Conservation (phyloP, 495 filamentous ascomycete genomes). For the Glonium stellatum region DNA sequence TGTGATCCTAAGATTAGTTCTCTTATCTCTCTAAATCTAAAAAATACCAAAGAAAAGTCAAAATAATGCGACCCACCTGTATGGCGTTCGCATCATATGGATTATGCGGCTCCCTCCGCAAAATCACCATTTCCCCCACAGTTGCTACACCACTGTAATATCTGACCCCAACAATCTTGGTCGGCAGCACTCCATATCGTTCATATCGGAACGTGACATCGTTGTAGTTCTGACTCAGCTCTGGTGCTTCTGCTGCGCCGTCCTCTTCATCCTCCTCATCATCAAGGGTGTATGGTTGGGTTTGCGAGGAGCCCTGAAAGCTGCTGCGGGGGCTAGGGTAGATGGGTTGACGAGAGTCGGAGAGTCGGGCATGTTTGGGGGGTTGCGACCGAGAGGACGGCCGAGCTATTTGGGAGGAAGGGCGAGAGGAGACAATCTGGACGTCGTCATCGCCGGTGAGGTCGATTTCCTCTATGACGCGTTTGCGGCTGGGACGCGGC, state of each 20-base stretch:
- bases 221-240: constrained; percentile 13
- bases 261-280: constrained; percentile 24
- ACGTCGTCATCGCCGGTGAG: constrained; percentile 19
- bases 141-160: constrained; percentile 71
- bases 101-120: constrained; percentile 65
- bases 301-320: constrained; percentile 13
- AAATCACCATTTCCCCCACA: constrained; percentile 61
- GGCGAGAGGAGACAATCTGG: background rate
- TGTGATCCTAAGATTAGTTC: constrained; percentile 60
- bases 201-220: constrained; percentile 7
- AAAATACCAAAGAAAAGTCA: background rate
- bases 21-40: constrained; percentile 50
- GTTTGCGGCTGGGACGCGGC: constrained; percentile 13
- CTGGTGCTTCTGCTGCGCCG: constrained; percentile 17
- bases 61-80: background rate
- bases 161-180: constrained; percentile 73
- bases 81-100: constrained; percentile 24
- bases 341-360: background rate
- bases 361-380: constrained; percentile 14
- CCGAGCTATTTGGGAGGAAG: background rate
- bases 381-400: constrained; percentile 14
- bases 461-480: constrained; percentile 15
- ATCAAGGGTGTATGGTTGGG: constrained; percentile 10
- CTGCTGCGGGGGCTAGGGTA: background rate
- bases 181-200: constrained; percentile 38